A percentile compares a stretch with the other conserved stretches of the same genome.
phyloP scores from a whole-genome alignment of 257 asterid species.

The Solanum arcanum region DNA sequence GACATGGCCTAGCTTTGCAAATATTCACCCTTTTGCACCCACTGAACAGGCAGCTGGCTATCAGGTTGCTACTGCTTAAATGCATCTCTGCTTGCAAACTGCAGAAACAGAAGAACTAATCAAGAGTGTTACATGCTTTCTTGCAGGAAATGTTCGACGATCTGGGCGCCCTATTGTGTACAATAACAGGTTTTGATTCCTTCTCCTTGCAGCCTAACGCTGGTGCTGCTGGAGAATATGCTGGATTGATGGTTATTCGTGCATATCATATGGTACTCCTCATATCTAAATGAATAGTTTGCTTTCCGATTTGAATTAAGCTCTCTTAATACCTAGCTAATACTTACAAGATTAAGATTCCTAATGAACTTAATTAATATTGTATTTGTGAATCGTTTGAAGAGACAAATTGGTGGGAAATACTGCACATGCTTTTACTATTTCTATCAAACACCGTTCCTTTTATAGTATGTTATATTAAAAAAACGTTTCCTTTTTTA shows the following conservation, averaged over 20 bases:
- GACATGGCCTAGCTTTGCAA: slow-evolving; percentile 82
- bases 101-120: background rate
- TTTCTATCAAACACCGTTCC: background rate
- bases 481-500: background rate
- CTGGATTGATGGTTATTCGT: slow-evolving; percentile 96
- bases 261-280: slow-evolving; percentile 79
- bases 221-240: slow-evolving; percentile 98
- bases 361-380: background rate
- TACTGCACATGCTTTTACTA: background rate
- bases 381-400: background rate
- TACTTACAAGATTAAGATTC: background rate
- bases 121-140: background rate
- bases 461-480: background rate
- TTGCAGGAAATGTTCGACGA: slow-evolving; percentile 92
- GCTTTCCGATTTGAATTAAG: background rate
- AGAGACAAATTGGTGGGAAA: background rate
- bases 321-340: background rate
- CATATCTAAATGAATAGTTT: background rate
- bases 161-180: slow-evolving; percentile 83
- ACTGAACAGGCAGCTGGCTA: slow-evolving; percentile 76
- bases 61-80: slow-evolving; percentile 39
- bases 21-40: slow-evolving; percentile 95
- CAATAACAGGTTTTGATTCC: slow-evolving; percentile 93
- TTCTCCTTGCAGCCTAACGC: slow-evolving; percentile 98
- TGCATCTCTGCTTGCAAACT: background rate